Conservation (phyloP, 176 grass and related monocot genomes). For the Carex scoparia region DNA sequence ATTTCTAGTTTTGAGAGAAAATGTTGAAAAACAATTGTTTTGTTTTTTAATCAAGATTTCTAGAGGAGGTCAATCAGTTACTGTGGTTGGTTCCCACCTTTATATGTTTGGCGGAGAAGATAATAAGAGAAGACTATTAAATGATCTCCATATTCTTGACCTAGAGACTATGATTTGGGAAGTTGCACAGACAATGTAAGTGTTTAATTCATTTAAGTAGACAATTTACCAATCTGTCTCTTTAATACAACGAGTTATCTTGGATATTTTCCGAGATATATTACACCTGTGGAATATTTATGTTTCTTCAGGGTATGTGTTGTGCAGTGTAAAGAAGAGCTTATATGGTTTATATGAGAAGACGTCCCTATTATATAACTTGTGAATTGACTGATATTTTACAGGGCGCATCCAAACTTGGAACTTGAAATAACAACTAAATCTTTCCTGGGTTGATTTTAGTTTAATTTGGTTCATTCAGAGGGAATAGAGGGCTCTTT, state of each 20-base stretch:
- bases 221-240: neutral
- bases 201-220: conserved; percentile 22
- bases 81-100: conserved; percentile 54
- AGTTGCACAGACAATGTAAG: conserved; percentile 60
- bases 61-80: conserved; percentile 74
- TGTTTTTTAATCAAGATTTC: conserved; percentile 58
- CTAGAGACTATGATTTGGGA: conserved; percentile 96
- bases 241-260: neutral
- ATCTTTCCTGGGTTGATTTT: neutral
- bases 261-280: neutral
- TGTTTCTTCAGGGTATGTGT: neutral
- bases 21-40: neutral
- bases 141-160: conserved; percentile 87
- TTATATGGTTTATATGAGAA: neutral
- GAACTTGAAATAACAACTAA: neutral
- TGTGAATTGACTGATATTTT: neutral
- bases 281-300: neutral
- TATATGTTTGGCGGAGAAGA: conserved; percentile 97
- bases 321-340: neutral
- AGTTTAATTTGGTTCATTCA: neutral
- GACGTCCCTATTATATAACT: neutral
- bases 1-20: neutral
- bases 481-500: neutral
- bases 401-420: neutral
- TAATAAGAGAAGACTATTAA: conserved; percentile 67